Base-by-base conservation (phyloP, 164 flowering plant species). In the Nelumbo lutea region DNA sequence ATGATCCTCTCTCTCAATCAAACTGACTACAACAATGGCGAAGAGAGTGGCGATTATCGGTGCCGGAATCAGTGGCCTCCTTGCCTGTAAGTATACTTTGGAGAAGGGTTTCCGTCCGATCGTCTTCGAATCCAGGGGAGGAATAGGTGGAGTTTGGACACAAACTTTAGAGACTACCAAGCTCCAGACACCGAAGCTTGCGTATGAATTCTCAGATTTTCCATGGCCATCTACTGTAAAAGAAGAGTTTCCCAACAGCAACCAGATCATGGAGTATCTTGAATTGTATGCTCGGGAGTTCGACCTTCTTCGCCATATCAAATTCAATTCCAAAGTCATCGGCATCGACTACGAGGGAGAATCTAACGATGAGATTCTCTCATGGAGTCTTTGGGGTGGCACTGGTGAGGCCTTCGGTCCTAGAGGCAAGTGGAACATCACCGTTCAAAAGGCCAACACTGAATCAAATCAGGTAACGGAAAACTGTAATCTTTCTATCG, bases 21-120 rank as follows among this genome's bases (percentile, higher is more conserved):
- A 38, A 1, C 11, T 9, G 45, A 6, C 4, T 4, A 6, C 46
- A 10, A 47, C 9, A 65, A 84, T 75, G 87, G 77, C 73, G 65
- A 79, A 38, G 73, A 40, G 73, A 61, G 82, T 87, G 1, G 95
- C 76, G 40, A 89, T 89, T 7, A 55, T 88, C 14, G 93, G 92
- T 40, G 91, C 91, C 42, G 96, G 93, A 7, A 72, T 82, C 27
- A 84, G 96, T 59, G 96, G 93, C 59, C 85, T 90, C 0, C 74
- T 84, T 0, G 91, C 96, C 55, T 88, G 93, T 68, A 90, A 88
- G 67, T 83, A 85, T 68, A 38, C 65, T 7, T 48, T 82, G 1
- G 81, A 83, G 27, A 85, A 80, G 66, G 89, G 88, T 0, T 74
- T 74, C 50, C 42, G 45, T 8, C 94, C 94, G 0, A 70, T 81